Conservation (phyloP, 192 early-diverging fungal genomes). For the Rhizoclosmatium globosum region DNA sequence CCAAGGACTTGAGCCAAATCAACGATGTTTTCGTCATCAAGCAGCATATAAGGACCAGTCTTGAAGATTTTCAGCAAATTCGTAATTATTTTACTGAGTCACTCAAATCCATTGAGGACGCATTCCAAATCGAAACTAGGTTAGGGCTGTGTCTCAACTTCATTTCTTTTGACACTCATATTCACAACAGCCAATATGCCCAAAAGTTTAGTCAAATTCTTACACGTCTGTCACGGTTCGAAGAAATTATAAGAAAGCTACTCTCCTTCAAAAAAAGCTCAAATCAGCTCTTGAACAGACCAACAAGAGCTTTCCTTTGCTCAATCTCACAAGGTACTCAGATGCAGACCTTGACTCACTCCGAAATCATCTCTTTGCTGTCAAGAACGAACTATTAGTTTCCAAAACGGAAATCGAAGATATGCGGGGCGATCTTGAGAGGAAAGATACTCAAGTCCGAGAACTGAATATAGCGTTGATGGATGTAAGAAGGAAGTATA, state of each 20-base stretch:
- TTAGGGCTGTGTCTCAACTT: not conserved
- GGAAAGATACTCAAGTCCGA: not conserved
- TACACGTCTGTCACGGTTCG: not conserved
- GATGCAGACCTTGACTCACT: not conserved
- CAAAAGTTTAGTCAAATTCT: not conserved
- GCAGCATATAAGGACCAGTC: not conserved
- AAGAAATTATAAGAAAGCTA: slow-evolving; percentile 26
- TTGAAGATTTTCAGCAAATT: slow-evolving; percentile 30
- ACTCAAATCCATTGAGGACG: not conserved
- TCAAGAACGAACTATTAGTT: slow-evolving; percentile 4
- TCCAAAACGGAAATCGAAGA: not conserved
- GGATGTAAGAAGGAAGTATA: slow-evolving; percentile 1
- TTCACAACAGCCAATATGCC: slow-evolving; percentile 4
- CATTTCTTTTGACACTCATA: not conserved
- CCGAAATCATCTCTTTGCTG: not conserved
- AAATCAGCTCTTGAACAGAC: slow-evolving; percentile 5
- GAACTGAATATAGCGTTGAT: not conserved
- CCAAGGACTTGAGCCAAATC: slow-evolving; percentile 11
- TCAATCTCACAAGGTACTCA: not conserved
- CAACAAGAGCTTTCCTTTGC: not conserved
- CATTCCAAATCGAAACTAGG: not conserved
- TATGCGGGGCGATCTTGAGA: not conserved
- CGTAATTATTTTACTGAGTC: slow-evolving; percentile 1
- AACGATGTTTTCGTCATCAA: slow-evolving; percentile 4
- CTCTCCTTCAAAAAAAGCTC: slow-evolving; percentile 1